Evolutionary conservation across 148 eudicot genomes (phyloP).

Genomic region (Cornus florida): DNA sequence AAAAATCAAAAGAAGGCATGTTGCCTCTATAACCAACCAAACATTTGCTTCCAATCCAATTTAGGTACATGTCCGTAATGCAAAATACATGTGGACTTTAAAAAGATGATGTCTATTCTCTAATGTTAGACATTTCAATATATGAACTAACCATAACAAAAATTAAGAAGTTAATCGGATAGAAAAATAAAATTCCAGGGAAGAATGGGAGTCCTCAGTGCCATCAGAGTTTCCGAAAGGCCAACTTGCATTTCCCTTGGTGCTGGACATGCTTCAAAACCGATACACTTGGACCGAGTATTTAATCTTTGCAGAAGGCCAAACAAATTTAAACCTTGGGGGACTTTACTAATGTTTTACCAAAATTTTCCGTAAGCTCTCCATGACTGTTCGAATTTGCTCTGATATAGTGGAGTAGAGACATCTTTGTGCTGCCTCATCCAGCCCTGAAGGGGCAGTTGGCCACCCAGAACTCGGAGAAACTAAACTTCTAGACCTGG

Average conservation of each 20-base stretch:
- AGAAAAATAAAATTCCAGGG: neutral
- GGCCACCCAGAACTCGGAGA: constrained; percentile 66
- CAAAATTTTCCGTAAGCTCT: constrained; percentile 46
- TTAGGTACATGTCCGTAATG: neutral
- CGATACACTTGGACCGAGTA: neutral
- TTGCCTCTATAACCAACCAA: too few species aligned
- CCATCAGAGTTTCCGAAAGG: neutral
- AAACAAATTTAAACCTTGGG: constrained; percentile 9
- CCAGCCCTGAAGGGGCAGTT: constrained; percentile 38
- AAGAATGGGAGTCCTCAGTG: neutral
- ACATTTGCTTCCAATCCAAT: neutral
- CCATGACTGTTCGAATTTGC: constrained; percentile 67
- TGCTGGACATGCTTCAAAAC: neutral
- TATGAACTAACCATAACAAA: neutral
- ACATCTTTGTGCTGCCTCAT: constrained; percentile 73
- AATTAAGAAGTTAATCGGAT: neutral
- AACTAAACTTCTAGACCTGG: constrained; percentile 38
- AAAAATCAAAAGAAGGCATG: too few species aligned
- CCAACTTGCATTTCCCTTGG: neutral
- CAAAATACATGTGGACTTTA: neutral
- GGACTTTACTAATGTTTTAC: constrained; percentile 26
- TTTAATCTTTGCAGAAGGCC: neutral
- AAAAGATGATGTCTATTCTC: neutral
- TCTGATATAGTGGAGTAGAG: constrained; percentile 74
- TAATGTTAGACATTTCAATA: neutral